Evolutionary conservation across 768 basidiomycete species (phyloP), one percentile per base, ranked within the genome.

Genomic region (Lentinula sp.): DNA sequence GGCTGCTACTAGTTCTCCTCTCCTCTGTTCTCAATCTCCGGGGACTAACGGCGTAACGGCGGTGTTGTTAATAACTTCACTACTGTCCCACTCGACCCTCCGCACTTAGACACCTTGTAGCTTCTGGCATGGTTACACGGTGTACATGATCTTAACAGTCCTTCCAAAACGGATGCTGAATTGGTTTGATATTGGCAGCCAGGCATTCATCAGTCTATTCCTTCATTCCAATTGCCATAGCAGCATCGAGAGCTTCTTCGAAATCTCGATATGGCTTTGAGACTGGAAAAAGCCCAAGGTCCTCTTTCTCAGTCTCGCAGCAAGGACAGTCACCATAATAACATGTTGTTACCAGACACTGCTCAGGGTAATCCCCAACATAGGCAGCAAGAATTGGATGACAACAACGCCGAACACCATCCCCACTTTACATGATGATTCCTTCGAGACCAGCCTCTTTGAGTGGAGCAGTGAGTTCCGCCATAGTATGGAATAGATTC

Each of bases 401-500:
- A 46, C 0, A 41, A 23, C 23, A 3, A 23, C 23, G 23, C 23
- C 23, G 23, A 23, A 41, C 6, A 2, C 73, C 67, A 60, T 78
- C 74, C 0, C 69, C 68, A 55, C 74, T 62, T 2, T 36, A 1
- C 41, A 68, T 55, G 20, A 49, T 45, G 8, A 62, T 23, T 3
- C 64, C 64, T 0, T 23, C 36, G 1, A 39, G 18, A 3, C 64
- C 64, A 8, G 64, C 62, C 8, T 45, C 32, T 43, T 65, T 58
- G 18, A 78, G 61, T 41, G 39, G 39, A 41, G 39, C 39, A 0
- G 74, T 53, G 1, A 78, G 57, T 1, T 52, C 8, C 1, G 13
- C 3, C 61, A 64, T 72, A 59, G 65, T 23, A 41, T 78, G 76
- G 54, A 76, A 76, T 0, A 74, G 65, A 0, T 63, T 68, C 50